These are phyloP conservation scores for Exophiala bonariae DNA, from an alignment of 2,329 filamentous ascomycete species.

Conservation along the genomic window DNA sequence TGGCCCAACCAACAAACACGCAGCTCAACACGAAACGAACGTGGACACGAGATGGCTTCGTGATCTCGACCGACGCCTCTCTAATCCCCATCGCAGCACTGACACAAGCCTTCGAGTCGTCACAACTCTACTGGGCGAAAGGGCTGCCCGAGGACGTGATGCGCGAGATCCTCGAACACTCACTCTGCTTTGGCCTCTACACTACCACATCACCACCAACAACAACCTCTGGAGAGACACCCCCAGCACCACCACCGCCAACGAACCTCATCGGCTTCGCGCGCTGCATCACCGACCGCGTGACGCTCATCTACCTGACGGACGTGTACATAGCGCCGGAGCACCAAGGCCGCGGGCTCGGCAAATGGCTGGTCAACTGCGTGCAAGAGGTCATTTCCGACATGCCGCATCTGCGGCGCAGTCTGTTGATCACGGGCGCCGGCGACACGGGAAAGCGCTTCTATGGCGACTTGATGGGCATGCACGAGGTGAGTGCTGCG, in stretches of 20 bases:
- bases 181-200: slow-evolving; percentile 62
- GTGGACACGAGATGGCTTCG: slow-evolving; percentile 47
- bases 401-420: slow-evolving; percentile 61
- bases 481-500: slow-evolving; percentile 18
- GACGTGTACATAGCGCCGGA: slow-evolving; percentile 66
- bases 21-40: slow-evolving; percentile 42
- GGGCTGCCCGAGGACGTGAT: slow-evolving; percentile 51
- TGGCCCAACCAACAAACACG: not conserved
- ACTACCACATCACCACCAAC: slow-evolving; percentile 13
- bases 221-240: not conserved
- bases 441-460: slow-evolving; percentile 19
- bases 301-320: slow-evolving; percentile 68
- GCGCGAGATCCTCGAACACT: slow-evolving; percentile 56
- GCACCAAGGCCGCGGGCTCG: slow-evolving; percentile 63
- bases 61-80: slow-evolving; percentile 61
- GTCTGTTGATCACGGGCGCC: slow-evolving; percentile 54
- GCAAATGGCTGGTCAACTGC: slow-evolving; percentile 63
- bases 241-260: slow-evolving; percentile 29
- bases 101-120: slow-evolving; percentile 56
- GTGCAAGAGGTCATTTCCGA: slow-evolving; percentile 57
- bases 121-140: slow-evolving; percentile 63
- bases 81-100: slow-evolving; percentile 57
- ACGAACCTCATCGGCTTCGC: slow-evolving; percentile 53
- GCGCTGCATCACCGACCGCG: slow-evolving; percentile 68
- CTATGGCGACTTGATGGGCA: slow-evolving; percentile 29